A percentile compares a stretch with the other conserved stretches of the same genome.
phyloP scores from a whole-genome alignment of 169 alveolate species.

The Plasmodium gaboni region DNA sequence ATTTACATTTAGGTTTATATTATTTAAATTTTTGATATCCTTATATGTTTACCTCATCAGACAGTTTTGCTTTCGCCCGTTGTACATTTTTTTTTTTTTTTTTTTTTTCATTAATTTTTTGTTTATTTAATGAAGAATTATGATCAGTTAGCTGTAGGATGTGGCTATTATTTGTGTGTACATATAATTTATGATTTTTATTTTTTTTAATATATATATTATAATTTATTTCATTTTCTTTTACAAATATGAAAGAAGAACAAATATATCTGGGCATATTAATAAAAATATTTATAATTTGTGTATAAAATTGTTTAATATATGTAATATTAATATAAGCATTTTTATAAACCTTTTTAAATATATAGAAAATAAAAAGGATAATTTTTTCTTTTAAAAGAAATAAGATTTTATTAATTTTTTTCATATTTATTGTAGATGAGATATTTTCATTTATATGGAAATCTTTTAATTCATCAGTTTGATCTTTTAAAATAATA shows the following conservation, averaged over 20 bases:
- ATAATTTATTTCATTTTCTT: conserved; percentile 20
- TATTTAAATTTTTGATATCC: neutral
- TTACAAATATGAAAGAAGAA: conserved; percentile 3
- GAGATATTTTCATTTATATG: neutral
- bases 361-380: conserved; percentile 8
- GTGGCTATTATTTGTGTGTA: neutral
- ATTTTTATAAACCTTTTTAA: neutral
- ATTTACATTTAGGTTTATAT: neutral
- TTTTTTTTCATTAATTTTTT: neutral
- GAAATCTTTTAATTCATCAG: neutral
- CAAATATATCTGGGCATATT: conserved; percentile 18
- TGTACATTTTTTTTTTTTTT: conserved; percentile 14
- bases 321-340: conserved; percentile 1
- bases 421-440: neutral
- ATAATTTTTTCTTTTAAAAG: conserved; percentile 21
- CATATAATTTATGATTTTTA: conserved; percentile 4
- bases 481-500: too few relatives aligned
- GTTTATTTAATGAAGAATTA: neutral
- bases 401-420: conserved; percentile 7
- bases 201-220: conserved; percentile 20
- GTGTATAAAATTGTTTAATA: conserved; percentile 20
- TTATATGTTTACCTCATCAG: neutral
- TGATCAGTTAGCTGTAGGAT: neutral
- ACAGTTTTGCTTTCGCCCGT: neutral
- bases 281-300: conserved; percentile 23